Conservation (phyloP, 179 eudicot species). For the Drosera spatulata region DNA sequence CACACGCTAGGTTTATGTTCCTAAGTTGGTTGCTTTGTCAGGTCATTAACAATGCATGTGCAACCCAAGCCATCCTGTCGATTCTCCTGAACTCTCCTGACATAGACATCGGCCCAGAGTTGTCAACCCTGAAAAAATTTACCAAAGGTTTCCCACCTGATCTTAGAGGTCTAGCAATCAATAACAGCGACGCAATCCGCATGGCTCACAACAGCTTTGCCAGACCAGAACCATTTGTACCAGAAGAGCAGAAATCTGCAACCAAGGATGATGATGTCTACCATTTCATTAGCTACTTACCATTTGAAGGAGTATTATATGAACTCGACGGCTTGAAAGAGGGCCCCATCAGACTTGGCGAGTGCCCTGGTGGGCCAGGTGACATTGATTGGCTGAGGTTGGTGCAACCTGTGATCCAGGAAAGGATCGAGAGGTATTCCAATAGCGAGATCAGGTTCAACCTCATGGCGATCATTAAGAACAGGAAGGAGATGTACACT, state of each 20-base stretch:
- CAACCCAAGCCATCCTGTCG: conserved; percentile 97
- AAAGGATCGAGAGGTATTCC: conserved; percentile 80
- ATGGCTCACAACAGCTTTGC: conserved; percentile 93
- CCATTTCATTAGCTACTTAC: conserved; percentile 93
- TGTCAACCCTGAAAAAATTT: conserved; percentile 72
- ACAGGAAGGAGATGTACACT: conserved; percentile 81
- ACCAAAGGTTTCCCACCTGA: conserved; percentile 91
- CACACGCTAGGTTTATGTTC: no score
- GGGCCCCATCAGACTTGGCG: conserved; percentile 93
- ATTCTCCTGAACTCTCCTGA: conserved; percentile 90
- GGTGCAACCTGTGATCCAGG: conserved; percentile 88
- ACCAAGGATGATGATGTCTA: conserved; percentile 94
- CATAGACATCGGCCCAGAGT: conserved; percentile 81
- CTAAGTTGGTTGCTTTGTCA: conserved; percentile 9
- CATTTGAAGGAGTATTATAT: conserved; percentile 78
- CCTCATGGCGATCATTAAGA: conserved; percentile 78
- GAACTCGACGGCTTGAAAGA: conserved; percentile 95
- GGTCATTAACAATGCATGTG: conserved; percentile 98
- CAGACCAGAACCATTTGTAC: conserved; percentile 91
- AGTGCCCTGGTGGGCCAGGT: conserved; percentile 68
- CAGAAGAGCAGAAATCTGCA: conserved; percentile 83
- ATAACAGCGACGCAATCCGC: conserved; percentile 95
- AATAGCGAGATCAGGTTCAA: conserved; percentile 84
- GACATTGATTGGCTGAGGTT: conserved; percentile 69
- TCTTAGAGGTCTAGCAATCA: conserved; percentile 92